Conservation (phyloP, 2,329 filamentous ascomycete species). For the Aureobasidium lini region DNA sequence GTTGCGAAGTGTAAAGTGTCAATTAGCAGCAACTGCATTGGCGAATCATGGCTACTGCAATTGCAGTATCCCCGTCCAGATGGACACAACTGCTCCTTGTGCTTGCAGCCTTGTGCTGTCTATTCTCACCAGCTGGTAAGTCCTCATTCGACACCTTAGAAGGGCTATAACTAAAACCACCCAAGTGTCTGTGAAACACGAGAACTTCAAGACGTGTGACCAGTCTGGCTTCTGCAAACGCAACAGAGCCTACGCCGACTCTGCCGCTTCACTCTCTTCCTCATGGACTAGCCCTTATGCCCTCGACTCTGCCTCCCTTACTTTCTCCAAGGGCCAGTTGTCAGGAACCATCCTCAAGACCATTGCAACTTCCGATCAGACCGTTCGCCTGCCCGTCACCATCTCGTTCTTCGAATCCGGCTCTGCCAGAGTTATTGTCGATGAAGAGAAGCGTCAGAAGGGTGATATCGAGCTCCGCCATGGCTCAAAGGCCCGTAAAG, state of each 20-base stretch:
- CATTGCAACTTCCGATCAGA: constrained; percentile 56
- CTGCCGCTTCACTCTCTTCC: constrained; percentile 52
- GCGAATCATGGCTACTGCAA: constrained; percentile 2
- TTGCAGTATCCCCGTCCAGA: constrained; percentile 41
- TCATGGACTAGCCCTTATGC: constrained; percentile 77
- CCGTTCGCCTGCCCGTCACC: constrained; percentile 71
- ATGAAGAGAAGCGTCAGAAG: constrained; percentile 84
- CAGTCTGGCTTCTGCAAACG: constrained; percentile 97
- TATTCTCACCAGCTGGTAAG: constrained; percentile 60
- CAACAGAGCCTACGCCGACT: constrained; percentile 83
- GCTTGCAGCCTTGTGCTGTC: constrained; percentile 49
- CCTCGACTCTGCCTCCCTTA: constrained; percentile 62
- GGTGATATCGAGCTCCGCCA: constrained; percentile 84
- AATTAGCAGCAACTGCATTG: background rate
- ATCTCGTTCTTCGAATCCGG: constrained; percentile 87
- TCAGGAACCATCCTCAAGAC: constrained; percentile 77
- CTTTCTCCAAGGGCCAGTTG: constrained; percentile 72
- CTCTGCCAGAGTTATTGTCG: constrained; percentile 75
- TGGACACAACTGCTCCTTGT: constrained; percentile 61
- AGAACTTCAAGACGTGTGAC: constrained; percentile 94
- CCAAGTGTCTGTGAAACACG: constrained; percentile 72
- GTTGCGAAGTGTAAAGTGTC: background rate
- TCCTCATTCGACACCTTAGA: background rate
- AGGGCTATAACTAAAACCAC: background rate
- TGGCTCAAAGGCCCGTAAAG: constrained; percentile 75